A percentile compares a stretch with the other conserved stretches of the same genome.
Conservation (phyloP, 208 protist genomes). For the Crithidia sp. region DNA sequence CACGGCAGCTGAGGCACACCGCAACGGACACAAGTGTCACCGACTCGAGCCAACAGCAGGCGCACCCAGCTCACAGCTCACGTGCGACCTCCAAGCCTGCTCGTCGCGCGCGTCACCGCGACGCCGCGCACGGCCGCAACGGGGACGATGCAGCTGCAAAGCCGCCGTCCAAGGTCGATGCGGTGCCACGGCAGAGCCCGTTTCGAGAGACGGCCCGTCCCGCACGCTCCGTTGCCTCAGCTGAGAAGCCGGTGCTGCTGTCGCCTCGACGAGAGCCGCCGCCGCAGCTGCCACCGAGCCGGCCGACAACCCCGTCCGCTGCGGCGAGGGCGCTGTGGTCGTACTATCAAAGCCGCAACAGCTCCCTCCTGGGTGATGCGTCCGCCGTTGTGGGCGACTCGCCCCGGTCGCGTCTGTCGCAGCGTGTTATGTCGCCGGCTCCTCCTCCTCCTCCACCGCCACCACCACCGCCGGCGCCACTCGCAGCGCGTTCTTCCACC, state of each 20-base stretch:
- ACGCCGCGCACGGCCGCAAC: no score
- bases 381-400: neutral
- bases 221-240: neutral
- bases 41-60: no score
- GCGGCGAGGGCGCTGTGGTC: slow-evolving; percentile 9
- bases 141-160: no score
- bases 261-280: neutral
- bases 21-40: no score
- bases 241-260: neutral
- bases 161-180: no score
- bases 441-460: slow-evolving; percentile 7
- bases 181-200: no score
- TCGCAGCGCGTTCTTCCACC: neutral
- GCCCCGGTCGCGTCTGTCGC: neutral
- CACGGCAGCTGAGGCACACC: no score
- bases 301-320: neutral
- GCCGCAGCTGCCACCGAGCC: no score
- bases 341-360: neutral
- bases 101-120: no score
- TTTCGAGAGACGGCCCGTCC: no score
- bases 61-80: no score
- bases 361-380: neutral
- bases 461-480: neutral
- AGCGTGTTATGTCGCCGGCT: neutral
- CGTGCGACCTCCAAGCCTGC: no score